Percentiles rank a stretch among this genome's conserved stretches.
These are phyloP conservation scores for Allium cepa DNA, from an alignment of 106 monocot genomes.

Conservation along the genomic window DNA sequence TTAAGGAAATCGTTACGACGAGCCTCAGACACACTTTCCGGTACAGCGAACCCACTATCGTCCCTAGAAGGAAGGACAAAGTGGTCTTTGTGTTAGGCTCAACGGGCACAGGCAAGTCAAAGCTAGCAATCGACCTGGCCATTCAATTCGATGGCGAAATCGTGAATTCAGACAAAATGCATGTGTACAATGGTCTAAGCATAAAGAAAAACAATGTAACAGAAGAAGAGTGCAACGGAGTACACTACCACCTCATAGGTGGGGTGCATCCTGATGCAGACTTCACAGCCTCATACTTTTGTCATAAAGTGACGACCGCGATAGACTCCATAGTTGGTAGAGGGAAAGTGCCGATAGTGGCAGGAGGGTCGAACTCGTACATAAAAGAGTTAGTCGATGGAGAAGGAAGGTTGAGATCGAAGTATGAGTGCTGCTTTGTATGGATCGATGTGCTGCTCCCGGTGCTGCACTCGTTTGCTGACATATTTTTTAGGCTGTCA, in stretches of 20 bases:
- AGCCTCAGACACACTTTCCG: too few species aligned
- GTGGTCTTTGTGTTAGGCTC: slow-evolving; percentile 37
- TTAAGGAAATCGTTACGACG: too few species aligned
- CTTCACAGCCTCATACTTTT: slow-evolving; percentile 40
- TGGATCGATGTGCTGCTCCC: slow-evolving; percentile 40
- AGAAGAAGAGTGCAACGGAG: slow-evolving; percentile 28
- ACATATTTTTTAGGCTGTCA: too few species aligned
- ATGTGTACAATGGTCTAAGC: slow-evolving; percentile 52
- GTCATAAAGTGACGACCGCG: slow-evolving; percentile 6
- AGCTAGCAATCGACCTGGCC: slow-evolving; percentile 60
- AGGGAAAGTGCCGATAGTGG: slow-evolving; percentile 45
- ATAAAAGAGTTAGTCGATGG: slow-evolving; percentile 45
- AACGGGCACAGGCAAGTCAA: slow-evolving; percentile 61
- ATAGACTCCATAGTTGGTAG: slow-evolving; percentile 26
- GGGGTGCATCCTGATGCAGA: slow-evolving; percentile 37
- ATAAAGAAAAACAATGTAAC: slow-evolving; percentile 64
- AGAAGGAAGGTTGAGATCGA: slow-evolving; percentile 16
- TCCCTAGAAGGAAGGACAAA: not conserved
- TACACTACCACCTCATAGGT: slow-evolving; percentile 59
- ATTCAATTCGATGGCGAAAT: slow-evolving; percentile 32
- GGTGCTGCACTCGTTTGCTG: slow-evolving; percentile 13
- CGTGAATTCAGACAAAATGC: slow-evolving; percentile 77
- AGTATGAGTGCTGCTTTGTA: slow-evolving; percentile 43
- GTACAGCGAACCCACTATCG: not conserved
- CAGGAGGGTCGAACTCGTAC: slow-evolving; percentile 69